Evolutionary conservation across 306 rosid species (phyloP).

Genomic region (Coriaria nepalensis): DNA sequence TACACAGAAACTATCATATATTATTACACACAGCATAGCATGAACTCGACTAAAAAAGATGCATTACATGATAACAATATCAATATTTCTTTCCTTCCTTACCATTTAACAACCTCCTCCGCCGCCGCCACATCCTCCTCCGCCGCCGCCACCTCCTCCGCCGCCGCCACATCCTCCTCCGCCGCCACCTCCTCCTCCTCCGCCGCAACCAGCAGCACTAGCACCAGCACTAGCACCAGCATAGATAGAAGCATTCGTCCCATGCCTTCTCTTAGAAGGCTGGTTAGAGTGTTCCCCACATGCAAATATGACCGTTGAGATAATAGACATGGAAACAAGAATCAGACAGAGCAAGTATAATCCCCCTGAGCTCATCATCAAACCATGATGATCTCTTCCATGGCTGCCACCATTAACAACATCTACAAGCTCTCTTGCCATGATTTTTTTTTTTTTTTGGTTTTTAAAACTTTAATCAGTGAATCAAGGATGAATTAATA

Average conservation of each 20-base stretch:
- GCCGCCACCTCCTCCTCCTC: background rate
- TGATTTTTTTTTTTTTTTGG: too few relatives aligned
- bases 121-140: too few relatives aligned
- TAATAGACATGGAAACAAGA: conserved; percentile 19
- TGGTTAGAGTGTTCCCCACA: conserved; percentile 20
- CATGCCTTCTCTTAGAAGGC: background rate
- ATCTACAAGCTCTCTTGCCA: conserved; percentile 16
- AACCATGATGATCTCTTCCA: too few relatives aligned
- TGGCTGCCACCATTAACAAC: background rate
- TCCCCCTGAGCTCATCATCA: background rate
- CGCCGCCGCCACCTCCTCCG: too few relatives aligned
- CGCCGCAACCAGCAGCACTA: background rate
- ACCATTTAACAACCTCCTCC: too few relatives aligned
- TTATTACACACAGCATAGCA: too few relatives aligned
- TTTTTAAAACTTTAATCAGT: too few relatives aligned
- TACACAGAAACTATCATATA: too few relatives aligned
- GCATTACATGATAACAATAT: too few relatives aligned
- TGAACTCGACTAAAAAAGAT: too few relatives aligned
- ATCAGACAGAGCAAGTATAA: conserved; percentile 16
- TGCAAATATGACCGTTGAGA: conserved; percentile 27
- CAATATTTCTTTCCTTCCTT: too few relatives aligned
- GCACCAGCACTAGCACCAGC: background rate
- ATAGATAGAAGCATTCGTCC: background rate
- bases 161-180: conserved; percentile 4
- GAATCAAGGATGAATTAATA: too few relatives aligned